Conservation (phyloP, 352 stramenopile genomes). For the Phytophthora colocasiae region DNA sequence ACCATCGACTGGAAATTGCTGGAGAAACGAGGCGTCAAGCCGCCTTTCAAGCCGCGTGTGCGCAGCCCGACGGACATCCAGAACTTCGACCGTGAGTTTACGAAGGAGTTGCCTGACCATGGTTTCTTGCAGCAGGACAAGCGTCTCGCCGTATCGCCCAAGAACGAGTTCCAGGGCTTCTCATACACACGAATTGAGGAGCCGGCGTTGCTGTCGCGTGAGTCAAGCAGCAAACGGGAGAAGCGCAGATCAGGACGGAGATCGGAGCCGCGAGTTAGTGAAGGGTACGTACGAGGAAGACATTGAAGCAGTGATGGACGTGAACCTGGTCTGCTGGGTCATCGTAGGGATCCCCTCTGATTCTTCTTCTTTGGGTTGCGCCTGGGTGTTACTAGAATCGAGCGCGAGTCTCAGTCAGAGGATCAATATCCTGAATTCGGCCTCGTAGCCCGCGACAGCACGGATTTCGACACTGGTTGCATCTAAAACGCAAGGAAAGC, state of each 20-base stretch:
- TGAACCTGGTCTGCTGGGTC: constrained; percentile 30
- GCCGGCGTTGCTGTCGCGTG: constrained; percentile 20
- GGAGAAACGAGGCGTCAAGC: constrained; percentile 73
- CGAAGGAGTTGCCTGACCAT: constrained; percentile 82
- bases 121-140: constrained; percentile 82
- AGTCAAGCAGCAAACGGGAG: constrained; percentile 41
- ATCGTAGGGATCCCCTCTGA: constrained; percentile 30
- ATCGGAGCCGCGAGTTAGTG: constrained; percentile 36
- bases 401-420: constrained; percentile 28
- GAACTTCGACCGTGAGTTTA: constrained; percentile 92
- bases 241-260: constrained; percentile 41
- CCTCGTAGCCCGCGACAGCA: constrained; percentile 42
- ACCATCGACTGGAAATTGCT: constrained; percentile 82
- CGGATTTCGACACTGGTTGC: constrained; percentile 47
- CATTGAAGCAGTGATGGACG: constrained; percentile 35
- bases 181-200: constrained; percentile 69
- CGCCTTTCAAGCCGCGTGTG: constrained; percentile 89
- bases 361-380: constrained; percentile 41
- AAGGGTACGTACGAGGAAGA: constrained; percentile 50
- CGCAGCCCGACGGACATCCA: constrained; percentile 83
- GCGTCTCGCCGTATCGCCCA: constrained; percentile 71
- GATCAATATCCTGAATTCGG: constrained; percentile 40
- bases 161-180: constrained; percentile 90
- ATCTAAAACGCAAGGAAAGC: constrained; percentile 36
- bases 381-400: constrained; percentile 38